Percentiles rank a stretch among this genome's conserved stretches.
phyloP scores from a whole-genome alignment of 2,329 filamentous ascomycete species.

The Sclerotinia minor region DNA sequence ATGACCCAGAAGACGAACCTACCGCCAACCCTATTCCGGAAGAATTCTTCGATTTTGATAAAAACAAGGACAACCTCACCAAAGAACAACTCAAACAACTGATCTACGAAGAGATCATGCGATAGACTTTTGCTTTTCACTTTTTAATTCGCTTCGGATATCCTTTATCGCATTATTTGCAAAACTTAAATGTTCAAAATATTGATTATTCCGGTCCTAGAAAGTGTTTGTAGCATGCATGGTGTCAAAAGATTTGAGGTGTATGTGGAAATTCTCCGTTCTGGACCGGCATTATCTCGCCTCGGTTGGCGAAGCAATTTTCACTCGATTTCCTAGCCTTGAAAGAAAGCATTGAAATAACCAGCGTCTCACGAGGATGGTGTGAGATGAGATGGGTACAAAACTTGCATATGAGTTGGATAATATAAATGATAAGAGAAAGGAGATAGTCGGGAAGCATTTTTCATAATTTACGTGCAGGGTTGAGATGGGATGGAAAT shows the following conservation, averaged over 20 bases:
- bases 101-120: slow-evolving; percentile 93
- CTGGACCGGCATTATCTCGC: slow-evolving; percentile 14
- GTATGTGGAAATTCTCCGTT: slow-evolving; percentile 11
- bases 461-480: slow-evolving; percentile 20
- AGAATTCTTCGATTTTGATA: slow-evolving; percentile 99
- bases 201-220: slow-evolving; percentile 13
- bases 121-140: slow-evolving; percentile 33
- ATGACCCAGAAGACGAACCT: slow-evolving; percentile 97
- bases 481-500: slow-evolving; percentile 1
- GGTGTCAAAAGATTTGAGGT: slow-evolving; percentile 13
- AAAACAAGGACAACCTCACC: slow-evolving; percentile 98
- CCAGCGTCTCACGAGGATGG: neutral
- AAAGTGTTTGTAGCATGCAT: neutral
- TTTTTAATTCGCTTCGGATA: slow-evolving; percentile 10
- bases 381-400: neutral
- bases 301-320: neutral
- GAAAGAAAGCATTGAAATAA: slow-evolving; percentile 5
- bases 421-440: neutral
- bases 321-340: slow-evolving; percentile 4
- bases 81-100: slow-evolving; percentile 98
- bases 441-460: slow-evolving; percentile 2
- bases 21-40: slow-evolving; percentile 95
- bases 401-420: slow-evolving; percentile 18
- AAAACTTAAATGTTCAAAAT: slow-evolving; percentile 15
- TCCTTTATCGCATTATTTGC: slow-evolving; percentile 13